Base-by-base conservation (phyloP, 176 grass and related monocot species). In the Neostapfia colusana region DNA sequence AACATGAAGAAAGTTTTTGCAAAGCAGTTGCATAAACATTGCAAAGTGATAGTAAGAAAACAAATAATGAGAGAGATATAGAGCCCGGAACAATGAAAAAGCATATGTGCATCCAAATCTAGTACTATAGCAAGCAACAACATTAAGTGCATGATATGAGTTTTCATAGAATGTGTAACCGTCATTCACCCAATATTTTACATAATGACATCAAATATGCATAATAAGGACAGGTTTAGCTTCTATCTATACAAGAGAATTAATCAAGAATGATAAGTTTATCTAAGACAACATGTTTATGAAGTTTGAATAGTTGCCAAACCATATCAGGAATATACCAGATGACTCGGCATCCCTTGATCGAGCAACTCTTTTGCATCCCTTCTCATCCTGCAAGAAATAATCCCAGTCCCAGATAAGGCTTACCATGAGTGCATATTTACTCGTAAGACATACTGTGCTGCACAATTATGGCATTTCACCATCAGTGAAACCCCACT, bases 311-410 rank as follows among this genome's bases (percentile, higher is more conserved):
- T 27, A 63, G 46, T 25, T 76, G 5, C 59, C 13, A 69, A 82
- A 84, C 20, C 15, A 63, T 69, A 39, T 58, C 6, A 83, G 56
- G 85, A 79, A n/a, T 31, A 25, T 84, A 97, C 94, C 89, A 68
- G 89, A 87, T 71, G 94, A 84, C 77, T 86, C 75, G 28, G 43
- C 82, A 76, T 27, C 70, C 68, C 81, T 88, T 48, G 89, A 84
- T 82, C n/a, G 82, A 15, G 59, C 41, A 39, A 89, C 26, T 81
- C 72, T 73, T 70, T 85, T 69, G 0, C 53, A 60, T 76, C 45
- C 66, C 51, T 56, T 66, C 58, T 35, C 64, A 83, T 69, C 75
- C 94, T 97, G 76, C 58, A 78, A 86, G 41, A 87, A 41, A 77
- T 16, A 42, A 77, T n/a, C 65, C 8, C 26, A 68, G n/a, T n/a